Evolutionary conservation across 2,329 filamentous ascomycete species (phyloP).

Genomic region (Ophiostoma piceae): DNA sequence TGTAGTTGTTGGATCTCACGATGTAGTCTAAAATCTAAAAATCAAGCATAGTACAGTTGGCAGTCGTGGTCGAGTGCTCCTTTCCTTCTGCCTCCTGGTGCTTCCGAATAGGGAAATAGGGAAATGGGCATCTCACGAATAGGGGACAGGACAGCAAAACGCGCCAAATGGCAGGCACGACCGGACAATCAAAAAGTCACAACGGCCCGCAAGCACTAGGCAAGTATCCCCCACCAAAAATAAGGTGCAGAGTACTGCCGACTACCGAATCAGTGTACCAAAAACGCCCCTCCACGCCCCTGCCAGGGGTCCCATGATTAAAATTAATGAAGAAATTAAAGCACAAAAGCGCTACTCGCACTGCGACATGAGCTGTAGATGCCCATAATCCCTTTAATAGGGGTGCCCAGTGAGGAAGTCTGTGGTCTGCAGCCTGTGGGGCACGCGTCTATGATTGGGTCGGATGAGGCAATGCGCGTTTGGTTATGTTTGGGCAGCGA

Average conservation of each 20-base stretch:
- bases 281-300: constrained; percentile 1
- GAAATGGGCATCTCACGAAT: background rate
- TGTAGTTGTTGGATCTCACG: background rate
- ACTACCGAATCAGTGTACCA: background rate
- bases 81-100: constrained; percentile 2
- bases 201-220: constrained; percentile 12
- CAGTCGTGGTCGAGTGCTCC: constrained; percentile 1
- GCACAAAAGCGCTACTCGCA: background rate
- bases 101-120: background rate
- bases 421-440: background rate
- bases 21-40: background rate
- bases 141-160: constrained; percentile 15
- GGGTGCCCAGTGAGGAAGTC: background rate
- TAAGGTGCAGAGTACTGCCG: background rate
- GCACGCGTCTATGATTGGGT: constrained; percentile 8
- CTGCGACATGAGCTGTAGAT: background rate
- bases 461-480: background rate
- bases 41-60: background rate
- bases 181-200: constrained; percentile 5
- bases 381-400: background rate
- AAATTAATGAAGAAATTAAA: constrained; percentile 11
- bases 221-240: constrained; percentile 2
- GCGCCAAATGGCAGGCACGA: constrained; percentile 12
- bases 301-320: constrained; percentile 13
- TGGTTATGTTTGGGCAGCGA: background rate